These are phyloP conservation scores for Coelastrella sp. DNA, from an alignment of 139 green algal species.

Conservation along the genomic window DNA sequence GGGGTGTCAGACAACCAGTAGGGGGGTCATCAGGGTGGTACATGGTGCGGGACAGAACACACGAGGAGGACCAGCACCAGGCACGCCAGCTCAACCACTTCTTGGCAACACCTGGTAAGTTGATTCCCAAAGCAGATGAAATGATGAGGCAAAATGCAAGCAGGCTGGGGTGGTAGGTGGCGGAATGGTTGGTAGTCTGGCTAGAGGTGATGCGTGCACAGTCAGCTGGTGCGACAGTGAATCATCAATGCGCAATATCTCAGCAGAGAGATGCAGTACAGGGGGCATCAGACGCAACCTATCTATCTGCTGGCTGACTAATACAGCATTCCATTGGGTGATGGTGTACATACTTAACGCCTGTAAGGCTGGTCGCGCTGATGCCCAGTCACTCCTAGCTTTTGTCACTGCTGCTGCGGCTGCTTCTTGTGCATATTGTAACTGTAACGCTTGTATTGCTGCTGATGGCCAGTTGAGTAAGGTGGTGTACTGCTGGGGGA, in stretches of 20 bases:
- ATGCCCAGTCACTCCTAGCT: slow-evolving; percentile 47
- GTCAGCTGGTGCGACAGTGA: too few species aligned
- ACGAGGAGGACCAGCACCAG: slow-evolving; percentile 80
- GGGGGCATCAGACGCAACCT: too few species aligned
- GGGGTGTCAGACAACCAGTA: slow-evolving; percentile 82
- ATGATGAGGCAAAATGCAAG: too few species aligned
- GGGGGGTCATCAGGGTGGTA: slow-evolving; percentile 36
- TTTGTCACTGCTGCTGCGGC: slow-evolving; percentile 50
- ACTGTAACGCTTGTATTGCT: slow-evolving; percentile 59
- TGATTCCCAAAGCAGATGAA: too few species aligned
- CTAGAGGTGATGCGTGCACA: too few species aligned
- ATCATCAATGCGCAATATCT: too few species aligned
- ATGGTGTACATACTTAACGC: slow-evolving; percentile 18
- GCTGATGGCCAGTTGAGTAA: slow-evolving; percentile 52
- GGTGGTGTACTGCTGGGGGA: slow-evolving; percentile 73
- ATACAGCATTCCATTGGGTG: background rate
- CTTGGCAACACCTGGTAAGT: slow-evolving; percentile 61
- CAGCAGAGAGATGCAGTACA: too few species aligned
- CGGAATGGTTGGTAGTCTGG: too few species aligned
- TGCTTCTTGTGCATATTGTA: slow-evolving; percentile 39
- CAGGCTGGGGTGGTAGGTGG: too few species aligned
- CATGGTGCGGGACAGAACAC: slow-evolving; percentile 81
- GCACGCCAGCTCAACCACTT: slow-evolving; percentile 64
- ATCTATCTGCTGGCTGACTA: too few species aligned
- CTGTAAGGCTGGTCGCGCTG: slow-evolving; percentile 51